A percentile compares a stretch with the other conserved stretches of the same genome.
phyloP scores from a whole-genome alignment of 2,329 filamentous ascomycete genomes.

The Podosphaera aphanis region DNA sequence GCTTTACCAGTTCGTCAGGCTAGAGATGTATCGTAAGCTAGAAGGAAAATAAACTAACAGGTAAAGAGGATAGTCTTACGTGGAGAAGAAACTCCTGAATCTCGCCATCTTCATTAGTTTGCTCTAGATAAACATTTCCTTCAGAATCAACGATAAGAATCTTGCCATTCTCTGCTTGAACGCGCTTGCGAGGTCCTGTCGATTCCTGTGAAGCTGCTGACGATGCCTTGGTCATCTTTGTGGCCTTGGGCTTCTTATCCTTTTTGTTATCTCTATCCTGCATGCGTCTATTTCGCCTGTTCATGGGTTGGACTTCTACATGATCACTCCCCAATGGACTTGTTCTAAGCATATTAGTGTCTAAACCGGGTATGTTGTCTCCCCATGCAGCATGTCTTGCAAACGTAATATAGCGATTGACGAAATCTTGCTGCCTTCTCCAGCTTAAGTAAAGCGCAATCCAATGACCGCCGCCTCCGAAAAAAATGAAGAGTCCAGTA shows the following conservation, averaged over 20 bases:
- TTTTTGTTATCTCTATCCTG: conserved; percentile 69
- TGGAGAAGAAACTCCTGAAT: conserved; percentile 70
- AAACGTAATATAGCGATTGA: conserved; percentile 75
- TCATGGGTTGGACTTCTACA: conserved; percentile 34
- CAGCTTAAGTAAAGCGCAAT: conserved; percentile 63
- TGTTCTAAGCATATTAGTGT: conserved; percentile 20
- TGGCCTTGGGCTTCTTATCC: conserved; percentile 22
- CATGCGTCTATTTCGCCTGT: conserved; percentile 68
- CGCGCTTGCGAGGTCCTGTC: conserved; percentile 59
- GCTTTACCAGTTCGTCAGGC: conserved; percentile 57
- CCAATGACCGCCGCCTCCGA: conserved; percentile 75
- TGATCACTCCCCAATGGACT: conserved; percentile 20
- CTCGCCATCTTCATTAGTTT: conserved; percentile 68
- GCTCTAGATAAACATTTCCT: conserved; percentile 88
- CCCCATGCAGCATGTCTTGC: conserved; percentile 80
- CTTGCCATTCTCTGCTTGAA: conserved; percentile 88
- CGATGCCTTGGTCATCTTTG: conserved; percentile 26
- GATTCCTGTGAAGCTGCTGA: conserved; percentile 27
- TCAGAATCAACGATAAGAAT: conserved; percentile 74
- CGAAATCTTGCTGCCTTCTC: conserved; percentile 76
- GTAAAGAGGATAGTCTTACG: conserved; percentile 28
- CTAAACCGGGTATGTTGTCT: conserved; percentile 52
- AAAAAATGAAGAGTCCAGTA: conserved; percentile 54
- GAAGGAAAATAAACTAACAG: conserved; percentile 8
- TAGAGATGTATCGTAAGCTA: conserved; percentile 17